Evolutionary conservation across 352 stramenopile species (phyloP).

Genomic region (Pythium grandisporangium): DNA sequence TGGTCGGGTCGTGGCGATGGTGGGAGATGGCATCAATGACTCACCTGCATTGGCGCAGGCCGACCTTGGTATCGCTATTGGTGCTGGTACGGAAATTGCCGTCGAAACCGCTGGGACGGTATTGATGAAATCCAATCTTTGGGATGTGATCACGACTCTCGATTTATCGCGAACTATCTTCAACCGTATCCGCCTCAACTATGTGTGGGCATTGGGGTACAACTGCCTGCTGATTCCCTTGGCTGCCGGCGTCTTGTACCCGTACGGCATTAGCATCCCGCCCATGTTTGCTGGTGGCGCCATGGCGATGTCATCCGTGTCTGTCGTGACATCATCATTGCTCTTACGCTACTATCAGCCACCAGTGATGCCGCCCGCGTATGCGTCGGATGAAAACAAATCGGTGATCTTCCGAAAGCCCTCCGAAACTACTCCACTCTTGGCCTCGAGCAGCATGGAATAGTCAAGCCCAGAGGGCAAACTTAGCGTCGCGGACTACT

Average conservation of each 20-base stretch:
- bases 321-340: constrained; percentile 93
- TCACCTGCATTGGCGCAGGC: constrained; percentile 95
- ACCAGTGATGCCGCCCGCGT: constrained; percentile 51
- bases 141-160: constrained; percentile 95
- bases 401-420: constrained; percentile 81
- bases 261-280: constrained; percentile 89
- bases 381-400: constrained; percentile 55
- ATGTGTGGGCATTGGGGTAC: constrained; percentile 97
- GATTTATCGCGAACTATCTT: constrained; percentile 96
- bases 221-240: constrained; percentile 97
- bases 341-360: constrained; percentile 88
- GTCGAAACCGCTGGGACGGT: constrained; percentile 96
- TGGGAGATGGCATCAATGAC: constrained; percentile 99
- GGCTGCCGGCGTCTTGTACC: constrained; percentile 95
- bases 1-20: constrained; percentile 91
- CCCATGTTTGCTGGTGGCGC: constrained; percentile 94
- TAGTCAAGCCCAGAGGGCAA: too few relatives aligned
- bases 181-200: constrained; percentile 95
- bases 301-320: constrained; percentile 96
- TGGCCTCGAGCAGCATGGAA: constrained; percentile 49
- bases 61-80: constrained; percentile 96
- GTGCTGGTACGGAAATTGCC: constrained; percentile 94
- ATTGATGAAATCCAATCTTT: constrained; percentile 83
- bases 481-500: too few relatives aligned
- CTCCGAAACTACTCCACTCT: constrained; percentile 53